Evolutionary conservation across 2,329 filamentous ascomycete genomes (phyloP), one percentile per base, ranked within the genome.

Genomic region (Colletotrichum tofieldiae): DNA sequence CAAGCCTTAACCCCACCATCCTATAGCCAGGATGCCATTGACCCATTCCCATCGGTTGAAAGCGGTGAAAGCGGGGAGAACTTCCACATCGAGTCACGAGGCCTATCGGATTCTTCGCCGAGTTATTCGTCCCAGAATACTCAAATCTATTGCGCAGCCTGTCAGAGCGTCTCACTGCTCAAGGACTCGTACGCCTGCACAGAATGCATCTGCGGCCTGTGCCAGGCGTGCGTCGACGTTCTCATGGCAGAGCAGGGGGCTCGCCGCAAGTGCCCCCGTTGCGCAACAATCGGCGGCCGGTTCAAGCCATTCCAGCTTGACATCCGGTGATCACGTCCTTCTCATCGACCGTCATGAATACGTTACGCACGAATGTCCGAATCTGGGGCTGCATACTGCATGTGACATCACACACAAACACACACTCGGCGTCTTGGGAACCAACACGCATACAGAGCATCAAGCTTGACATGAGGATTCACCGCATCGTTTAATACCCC

Each of bases 161-260:
- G 96, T 79, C 91, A 94, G 75, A 90, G 92, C 47, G 86, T 95
- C 23, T 95, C 93, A 63, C 85, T 92, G 14, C 85, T 98, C 35
- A 92, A 91, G 78, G 93, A 96, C 77, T 96, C 94, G 43, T 98
- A 95, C 79, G 96, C 96, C 29, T 98, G 96, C 81, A 98, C 95
- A 1, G 95, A 98, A 82, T 98, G 96, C 81, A 97, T 98, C 75
- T 97, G 94, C 80, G 96, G 95, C 20, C 89, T 98, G 61, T 98
- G 96, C 82, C 91, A 92, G 75, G 91, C 94, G 71, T 98, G 96
- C 78, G 94, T 98, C 70, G 93, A 95, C 77, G 90, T 94, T 43
- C 86, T 96, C 67, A 91, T 94, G 82, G 90, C 89, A 76, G 93
- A 94, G 80, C 92, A 94, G 80, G 91, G 93, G 62, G 93, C 93